Evolutionary conservation across 768 basidiomycete species (phyloP), one percentile per base, ranked within the genome.

Genomic region (Piloderma croceum): DNA sequence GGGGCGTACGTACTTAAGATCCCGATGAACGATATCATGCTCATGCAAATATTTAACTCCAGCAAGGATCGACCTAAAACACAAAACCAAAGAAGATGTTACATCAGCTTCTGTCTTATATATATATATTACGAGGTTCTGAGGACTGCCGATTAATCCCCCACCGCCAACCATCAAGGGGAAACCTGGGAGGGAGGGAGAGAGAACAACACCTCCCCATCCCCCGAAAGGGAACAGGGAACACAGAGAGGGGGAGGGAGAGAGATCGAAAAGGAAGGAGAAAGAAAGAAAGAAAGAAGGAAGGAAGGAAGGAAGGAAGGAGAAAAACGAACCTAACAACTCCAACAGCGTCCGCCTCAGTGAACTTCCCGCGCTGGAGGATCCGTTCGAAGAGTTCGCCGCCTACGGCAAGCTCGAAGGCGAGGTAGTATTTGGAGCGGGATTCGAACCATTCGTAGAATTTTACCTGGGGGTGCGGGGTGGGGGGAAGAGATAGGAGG

Each of bases 361-460:
- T 94, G 52, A 97, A 97, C 53, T 86, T 93, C 11, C 96, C 96
- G 45, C 73, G 77, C 46, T 83, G 66, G 33, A 83, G 62, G 47
- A 98, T 89, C 33, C 90, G 75, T 36, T 91, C 86, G 57, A 99
- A 99, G 2, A 98, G 75, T 56, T 98, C 96, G 22, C 96, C 96
- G 5, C 96, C 94, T 1, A 79, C 73, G 0, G 92, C 94, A 7
- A 98, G 83, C 60, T 97, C 90, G 53, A 96, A 96, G 0, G 86
- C 76, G n/a, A 98, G 78, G 57, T 93, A 98, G 61, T 90, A 97
- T 64, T 96, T 97, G 12, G 82, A 74, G 47, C 91, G 71, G 7
- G 87, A 90, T 56, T 98, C 96, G 58, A 98, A 98, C 81, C 86
- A 90, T 59, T 96, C 92, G 60, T 84, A 93, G 54, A 96, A 91